Conservation (phyloP, 2,329 filamentous ascomycete species). For the Lojkania enalia region DNA sequence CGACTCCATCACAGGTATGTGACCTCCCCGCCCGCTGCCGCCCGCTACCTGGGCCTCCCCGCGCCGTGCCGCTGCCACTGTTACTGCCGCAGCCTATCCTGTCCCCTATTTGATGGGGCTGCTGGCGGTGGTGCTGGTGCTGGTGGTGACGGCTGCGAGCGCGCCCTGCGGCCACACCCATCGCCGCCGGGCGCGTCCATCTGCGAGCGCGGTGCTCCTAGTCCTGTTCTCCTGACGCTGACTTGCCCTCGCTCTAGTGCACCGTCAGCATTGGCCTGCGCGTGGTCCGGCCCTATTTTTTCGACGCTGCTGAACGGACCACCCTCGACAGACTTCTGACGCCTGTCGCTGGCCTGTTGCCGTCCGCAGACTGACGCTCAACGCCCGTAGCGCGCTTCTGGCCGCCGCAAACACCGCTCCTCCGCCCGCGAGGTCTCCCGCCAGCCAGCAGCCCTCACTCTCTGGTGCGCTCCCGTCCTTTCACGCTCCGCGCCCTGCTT, state of each 20-base stretch:
- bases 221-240: constrained; percentile 21
- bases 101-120: constrained; percentile 40
- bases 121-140: constrained; percentile 21
- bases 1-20: constrained; percentile 38
- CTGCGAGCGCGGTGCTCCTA: constrained; percentile 9
- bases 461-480: constrained; percentile 41
- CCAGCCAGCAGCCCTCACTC: constrained; percentile 27
- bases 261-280: constrained; percentile 45
- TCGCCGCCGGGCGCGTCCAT: constrained; percentile 16
- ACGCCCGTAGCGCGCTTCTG: constrained; percentile 4
- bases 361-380: not conserved
- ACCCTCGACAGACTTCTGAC: constrained; percentile 26
- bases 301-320: constrained; percentile 36
- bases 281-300: constrained; percentile 40
- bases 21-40: constrained; percentile 15
- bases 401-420: constrained; percentile 2
- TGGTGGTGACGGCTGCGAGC: constrained; percentile 31
- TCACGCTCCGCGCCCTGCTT: constrained; percentile 20
- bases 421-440: constrained; percentile 28
- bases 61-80: constrained; percentile 18
- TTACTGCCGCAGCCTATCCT: constrained; percentile 30
- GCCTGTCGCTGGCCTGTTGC: constrained; percentile 11
- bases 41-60: constrained; percentile 23
- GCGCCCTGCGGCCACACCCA: constrained; percentile 17
- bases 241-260: constrained; percentile 39